A percentile compares a stretch with the other conserved stretches of the same genome.
Evolutionary conservation across 2,329 filamentous ascomycete genomes (phyloP).

Genomic region (Exophiala xenobiotica): DNA sequence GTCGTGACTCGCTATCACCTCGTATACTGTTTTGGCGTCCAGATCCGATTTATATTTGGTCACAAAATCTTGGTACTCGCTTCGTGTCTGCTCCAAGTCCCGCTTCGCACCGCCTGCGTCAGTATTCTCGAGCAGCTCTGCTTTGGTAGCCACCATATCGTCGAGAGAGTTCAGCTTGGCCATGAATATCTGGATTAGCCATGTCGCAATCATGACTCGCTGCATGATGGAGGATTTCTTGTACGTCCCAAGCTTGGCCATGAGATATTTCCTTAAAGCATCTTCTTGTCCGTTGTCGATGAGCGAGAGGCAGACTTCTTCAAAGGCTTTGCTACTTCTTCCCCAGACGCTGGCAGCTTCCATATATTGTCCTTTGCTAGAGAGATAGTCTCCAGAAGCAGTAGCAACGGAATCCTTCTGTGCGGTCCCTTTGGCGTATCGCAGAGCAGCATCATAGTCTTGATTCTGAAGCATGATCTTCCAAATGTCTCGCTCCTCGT

Average conservation of each 20-base stretch:
- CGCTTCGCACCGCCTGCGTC: constrained; percentile 70
- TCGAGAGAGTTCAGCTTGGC: constrained; percentile 92
- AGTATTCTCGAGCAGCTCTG: constrained; percentile 71
- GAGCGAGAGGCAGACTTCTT: constrained; percentile 87
- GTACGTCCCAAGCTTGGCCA: constrained; percentile 76
- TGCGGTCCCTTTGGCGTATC: constrained; percentile 73
- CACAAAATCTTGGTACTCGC: constrained; percentile 86
- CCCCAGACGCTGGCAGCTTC: constrained; percentile 91
- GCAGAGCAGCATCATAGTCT: constrained; percentile 83
- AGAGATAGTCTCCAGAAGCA: constrained; percentile 84
- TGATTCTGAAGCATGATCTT: constrained; percentile 84
- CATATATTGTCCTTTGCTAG: constrained; percentile 74
- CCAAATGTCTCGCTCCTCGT: constrained; percentile 93
- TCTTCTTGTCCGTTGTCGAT: constrained; percentile 89
- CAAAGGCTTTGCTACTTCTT: constrained; percentile 93
- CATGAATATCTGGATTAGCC: constrained; percentile 96
- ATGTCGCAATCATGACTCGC: constrained; percentile 88
- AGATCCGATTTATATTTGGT: constrained; percentile 81
- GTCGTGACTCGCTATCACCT: constrained; percentile 92
- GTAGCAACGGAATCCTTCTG: constrained; percentile 92
- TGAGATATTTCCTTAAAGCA: constrained; percentile 82
- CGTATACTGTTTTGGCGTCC: constrained; percentile 88
- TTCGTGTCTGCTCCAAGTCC: constrained; percentile 67
- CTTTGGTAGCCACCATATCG: constrained; percentile 86
- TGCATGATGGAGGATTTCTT: constrained; percentile 89